Evolutionary conservation across 2,329 filamentous ascomycete species (phyloP).

Genomic region (Phoma sp.): DNA sequence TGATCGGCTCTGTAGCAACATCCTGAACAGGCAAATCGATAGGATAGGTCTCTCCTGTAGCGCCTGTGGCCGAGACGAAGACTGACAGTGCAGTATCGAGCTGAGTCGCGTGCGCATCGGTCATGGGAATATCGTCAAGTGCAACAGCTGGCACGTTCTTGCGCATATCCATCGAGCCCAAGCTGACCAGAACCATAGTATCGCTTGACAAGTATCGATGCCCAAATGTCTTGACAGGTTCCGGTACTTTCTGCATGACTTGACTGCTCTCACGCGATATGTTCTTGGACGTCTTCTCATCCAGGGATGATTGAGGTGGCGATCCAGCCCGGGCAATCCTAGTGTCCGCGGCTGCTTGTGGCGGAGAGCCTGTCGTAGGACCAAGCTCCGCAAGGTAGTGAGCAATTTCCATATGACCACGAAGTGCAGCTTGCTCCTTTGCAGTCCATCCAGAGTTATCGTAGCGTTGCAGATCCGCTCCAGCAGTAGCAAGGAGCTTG

Average conservation of each 20-base stretch:
- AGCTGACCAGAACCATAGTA: conserved; percentile 86
- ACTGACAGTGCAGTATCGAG: conserved; percentile 93
- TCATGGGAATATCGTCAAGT: conserved; percentile 85
- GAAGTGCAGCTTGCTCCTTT: conserved; percentile 87
- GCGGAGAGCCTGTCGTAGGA: conserved; percentile 40
- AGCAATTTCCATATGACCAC: conserved; percentile 86
- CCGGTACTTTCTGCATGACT: conserved; percentile 59
- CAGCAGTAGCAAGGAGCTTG: conserved; percentile 76
- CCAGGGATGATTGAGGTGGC: conserved; percentile 64
- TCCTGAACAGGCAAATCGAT: conserved; percentile 94
- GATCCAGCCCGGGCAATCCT: conserved; percentile 47
- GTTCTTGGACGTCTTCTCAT: conserved; percentile 51
- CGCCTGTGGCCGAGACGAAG: conserved; percentile 84
- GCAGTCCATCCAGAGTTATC: conserved; percentile 95
- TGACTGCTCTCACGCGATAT: conserved; percentile 47
- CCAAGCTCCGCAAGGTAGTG: conserved; percentile 67
- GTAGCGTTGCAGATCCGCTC: conserved; percentile 73
- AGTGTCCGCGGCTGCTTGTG: conserved; percentile 33
- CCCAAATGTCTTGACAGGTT: conserved; percentile 92
- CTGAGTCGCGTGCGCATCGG: conserved; percentile 88
- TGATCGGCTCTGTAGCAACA: conserved; percentile 89
- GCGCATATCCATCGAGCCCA: conserved; percentile 93
- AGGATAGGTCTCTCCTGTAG: conserved; percentile 82
- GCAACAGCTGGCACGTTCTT: conserved; percentile 81
- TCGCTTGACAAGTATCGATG: conserved; percentile 92